phyloP scores from a whole-genome alignment of 1,284 basidiomycete genomes.

The Austroboletus rostrupii region DNA sequence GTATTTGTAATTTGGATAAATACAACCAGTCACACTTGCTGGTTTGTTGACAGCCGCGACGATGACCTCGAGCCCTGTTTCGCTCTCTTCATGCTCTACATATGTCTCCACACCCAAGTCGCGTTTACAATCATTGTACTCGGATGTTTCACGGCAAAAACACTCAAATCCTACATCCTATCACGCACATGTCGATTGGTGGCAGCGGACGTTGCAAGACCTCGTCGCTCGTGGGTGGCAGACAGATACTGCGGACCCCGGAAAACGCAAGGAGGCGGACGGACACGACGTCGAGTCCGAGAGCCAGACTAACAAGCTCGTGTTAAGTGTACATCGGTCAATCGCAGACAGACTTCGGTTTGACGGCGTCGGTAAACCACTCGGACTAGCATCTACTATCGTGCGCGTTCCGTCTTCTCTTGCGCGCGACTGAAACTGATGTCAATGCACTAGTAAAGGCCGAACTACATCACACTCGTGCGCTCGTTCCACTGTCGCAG shows the following conservation, averaged over 20 bases:
- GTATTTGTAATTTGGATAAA: slow-evolving; percentile 3
- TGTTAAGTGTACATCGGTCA: slow-evolving; percentile 59
- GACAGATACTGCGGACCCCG: slow-evolving; percentile 20
- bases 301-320: slow-evolving; percentile 46
- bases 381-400: slow-evolving; percentile 76
- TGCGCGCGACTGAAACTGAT: slow-evolving; percentile 16
- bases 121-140: slow-evolving; percentile 82
- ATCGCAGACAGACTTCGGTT: slow-evolving; percentile 62
- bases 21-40: background rate
- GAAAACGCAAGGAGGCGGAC: slow-evolving; percentile 24
- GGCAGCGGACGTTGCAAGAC: slow-evolving; percentile 68
- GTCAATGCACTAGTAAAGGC: slow-evolving; percentile 49
- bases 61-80: slow-evolving; percentile 21
- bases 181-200: slow-evolving; percentile 82
- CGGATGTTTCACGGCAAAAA: slow-evolving; percentile 83
- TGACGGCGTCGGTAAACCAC: slow-evolving; percentile 74
- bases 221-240: slow-evolving; percentile 61
- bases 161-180: slow-evolving; percentile 82
- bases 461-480: slow-evolving; percentile 49
- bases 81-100: slow-evolving; percentile 39
- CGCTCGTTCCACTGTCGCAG: slow-evolving; percentile 48
- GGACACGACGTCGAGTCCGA: slow-evolving; percentile 3
- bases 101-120: slow-evolving; percentile 50
- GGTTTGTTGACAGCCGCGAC: background rate
- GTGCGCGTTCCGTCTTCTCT: slow-evolving; percentile 38